phyloP scores from a whole-genome alignment of 2,329 filamentous ascomycete species.

The Pseudocercospora macadamiae region DNA sequence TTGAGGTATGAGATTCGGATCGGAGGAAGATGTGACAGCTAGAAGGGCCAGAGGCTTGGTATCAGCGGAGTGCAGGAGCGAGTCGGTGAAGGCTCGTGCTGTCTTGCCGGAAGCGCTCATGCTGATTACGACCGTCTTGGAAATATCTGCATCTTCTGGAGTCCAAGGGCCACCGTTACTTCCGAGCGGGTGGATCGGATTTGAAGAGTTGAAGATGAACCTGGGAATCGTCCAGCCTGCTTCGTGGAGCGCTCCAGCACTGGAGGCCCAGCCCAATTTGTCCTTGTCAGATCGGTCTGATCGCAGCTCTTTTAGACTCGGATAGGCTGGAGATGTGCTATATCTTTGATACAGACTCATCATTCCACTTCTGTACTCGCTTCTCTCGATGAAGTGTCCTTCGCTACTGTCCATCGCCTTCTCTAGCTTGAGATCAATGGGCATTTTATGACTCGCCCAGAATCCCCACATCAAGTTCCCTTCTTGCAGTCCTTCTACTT shows the following conservation, averaged over 20 bases:
- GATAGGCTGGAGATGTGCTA: neutral
- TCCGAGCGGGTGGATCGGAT: constrained; percentile 17
- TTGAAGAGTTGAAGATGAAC: constrained; percentile 14
- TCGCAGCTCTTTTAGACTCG: neutral
- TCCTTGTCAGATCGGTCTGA: neutral
- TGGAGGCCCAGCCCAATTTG: neutral
- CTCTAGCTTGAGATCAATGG: constrained; percentile 44
- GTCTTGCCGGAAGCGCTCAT: constrained; percentile 25
- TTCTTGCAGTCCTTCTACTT: constrained; percentile 36
- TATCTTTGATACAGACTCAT: constrained; percentile 54
- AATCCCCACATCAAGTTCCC: constrained; percentile 49
- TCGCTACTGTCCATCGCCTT: constrained; percentile 14
- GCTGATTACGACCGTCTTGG: constrained; percentile 14
- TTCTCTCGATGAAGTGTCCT: constrained; percentile 45
- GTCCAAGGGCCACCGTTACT: neutral
- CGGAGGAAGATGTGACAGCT: constrained; percentile 16
- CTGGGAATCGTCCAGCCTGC: constrained; percentile 21
- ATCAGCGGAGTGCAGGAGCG: constrained; percentile 5
- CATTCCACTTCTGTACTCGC: constrained; percentile 41
- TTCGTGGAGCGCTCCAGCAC: constrained; percentile 10
- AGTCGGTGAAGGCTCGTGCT: constrained; percentile 22
- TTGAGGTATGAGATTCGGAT: neutral
- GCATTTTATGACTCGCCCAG: constrained; percentile 47
- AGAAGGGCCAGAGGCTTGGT: constrained; percentile 18
- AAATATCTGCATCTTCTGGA: constrained; percentile 20